A percentile compares a stretch with the other conserved stretches of the same genome.
Conservation (phyloP, 257 asterid genomes). For the Nicotiana noctiflora region DNA sequence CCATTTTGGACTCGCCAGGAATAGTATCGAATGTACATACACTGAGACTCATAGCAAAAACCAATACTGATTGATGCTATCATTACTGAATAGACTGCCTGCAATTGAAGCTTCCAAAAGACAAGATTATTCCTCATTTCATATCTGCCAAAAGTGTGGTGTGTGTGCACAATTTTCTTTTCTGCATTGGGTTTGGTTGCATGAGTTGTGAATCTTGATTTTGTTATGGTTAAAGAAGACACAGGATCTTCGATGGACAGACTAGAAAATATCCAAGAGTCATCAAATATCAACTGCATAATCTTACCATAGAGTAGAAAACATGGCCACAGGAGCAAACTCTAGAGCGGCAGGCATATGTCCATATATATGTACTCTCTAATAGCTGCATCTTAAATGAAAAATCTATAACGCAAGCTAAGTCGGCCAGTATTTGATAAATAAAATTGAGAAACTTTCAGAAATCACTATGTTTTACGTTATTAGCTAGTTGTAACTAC, state of each 20-base stretch:
- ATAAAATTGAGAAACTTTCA: too few relatives aligned
- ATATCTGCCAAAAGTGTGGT: neutral
- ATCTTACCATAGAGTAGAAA: slow-evolving; percentile 58
- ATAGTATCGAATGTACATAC: slow-evolving; percentile 35
- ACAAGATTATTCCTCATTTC: neutral
- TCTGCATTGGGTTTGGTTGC: too few relatives aligned
- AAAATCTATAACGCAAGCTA: neutral
- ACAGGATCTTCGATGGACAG: neutral
- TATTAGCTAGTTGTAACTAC: too few relatives aligned
- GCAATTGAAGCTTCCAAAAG: slow-evolving; percentile 44
- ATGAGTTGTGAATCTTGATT: neutral
- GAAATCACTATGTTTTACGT: too few relatives aligned
- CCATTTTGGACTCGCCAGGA: slow-evolving; percentile 33
- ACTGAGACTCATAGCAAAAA: slow-evolving; percentile 66
- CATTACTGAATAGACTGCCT: slow-evolving; percentile 56
- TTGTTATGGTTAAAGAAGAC: neutral
- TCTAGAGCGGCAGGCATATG: slow-evolving; percentile 94
- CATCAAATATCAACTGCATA: neutral
- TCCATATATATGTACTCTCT: slow-evolving; percentile 60
- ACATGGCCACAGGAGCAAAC: slow-evolving; percentile 63
- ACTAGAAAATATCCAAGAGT: neutral
- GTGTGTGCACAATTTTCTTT: neutral
- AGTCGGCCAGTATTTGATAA: neutral
- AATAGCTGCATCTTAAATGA: slow-evolving; percentile 50
- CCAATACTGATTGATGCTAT: slow-evolving; percentile 45